Percentiles rank a stretch among this genome's conserved stretches.
Evolutionary conservation across 2,329 filamentous ascomycete genomes (phyloP).

Genomic region (Orbilia quercus): DNA sequence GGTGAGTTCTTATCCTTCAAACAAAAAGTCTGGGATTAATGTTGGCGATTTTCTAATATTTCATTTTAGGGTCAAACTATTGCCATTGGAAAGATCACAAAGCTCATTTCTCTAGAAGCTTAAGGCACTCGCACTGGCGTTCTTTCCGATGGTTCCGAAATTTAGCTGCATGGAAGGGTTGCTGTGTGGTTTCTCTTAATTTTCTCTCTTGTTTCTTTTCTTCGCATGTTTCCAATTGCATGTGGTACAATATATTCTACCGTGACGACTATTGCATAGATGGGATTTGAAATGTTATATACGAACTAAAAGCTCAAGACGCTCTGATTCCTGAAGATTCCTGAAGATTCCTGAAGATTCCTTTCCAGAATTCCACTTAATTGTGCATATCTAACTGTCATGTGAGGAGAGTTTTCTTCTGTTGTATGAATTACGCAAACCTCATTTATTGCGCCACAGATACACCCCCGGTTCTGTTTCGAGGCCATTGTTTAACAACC

Average conservation of each 20-base stretch:
- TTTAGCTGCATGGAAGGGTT: slow-evolving; percentile 4
- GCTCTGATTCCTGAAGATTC: neutral
- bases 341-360: too few relatives aligned
- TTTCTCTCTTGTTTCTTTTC: neutral
- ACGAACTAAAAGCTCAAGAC: slow-evolving; percentile 25
- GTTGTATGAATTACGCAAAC: too few relatives aligned
- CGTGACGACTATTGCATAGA: slow-evolving; percentile 50
- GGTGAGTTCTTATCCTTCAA: slow-evolving; percentile 67
- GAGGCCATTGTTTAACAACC: too few relatives aligned
- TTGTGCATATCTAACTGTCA: too few relatives aligned
- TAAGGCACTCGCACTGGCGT: slow-evolving; percentile 10
- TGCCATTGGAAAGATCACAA: slow-evolving; percentile 98
- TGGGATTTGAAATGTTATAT: slow-evolving; percentile 40
- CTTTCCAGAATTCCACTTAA: too few relatives aligned
- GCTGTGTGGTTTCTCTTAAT: neutral
- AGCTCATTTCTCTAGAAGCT: slow-evolving; percentile 71
- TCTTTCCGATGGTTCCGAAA: neutral
- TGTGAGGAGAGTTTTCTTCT: too few relatives aligned
- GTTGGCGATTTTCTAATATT: slow-evolving; percentile 59
- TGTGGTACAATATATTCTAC: slow-evolving; percentile 15
- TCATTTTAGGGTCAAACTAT: slow-evolving; percentile 88
- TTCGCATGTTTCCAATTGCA: slow-evolving; percentile 23
- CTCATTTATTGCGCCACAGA: too few relatives aligned
- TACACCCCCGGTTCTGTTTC: too few relatives aligned
- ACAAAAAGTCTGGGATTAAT: slow-evolving; percentile 57